Base-by-base conservation (phyloP, 2,329 filamentous ascomycete species). In the Neopestalotiopsis sp. region DNA sequence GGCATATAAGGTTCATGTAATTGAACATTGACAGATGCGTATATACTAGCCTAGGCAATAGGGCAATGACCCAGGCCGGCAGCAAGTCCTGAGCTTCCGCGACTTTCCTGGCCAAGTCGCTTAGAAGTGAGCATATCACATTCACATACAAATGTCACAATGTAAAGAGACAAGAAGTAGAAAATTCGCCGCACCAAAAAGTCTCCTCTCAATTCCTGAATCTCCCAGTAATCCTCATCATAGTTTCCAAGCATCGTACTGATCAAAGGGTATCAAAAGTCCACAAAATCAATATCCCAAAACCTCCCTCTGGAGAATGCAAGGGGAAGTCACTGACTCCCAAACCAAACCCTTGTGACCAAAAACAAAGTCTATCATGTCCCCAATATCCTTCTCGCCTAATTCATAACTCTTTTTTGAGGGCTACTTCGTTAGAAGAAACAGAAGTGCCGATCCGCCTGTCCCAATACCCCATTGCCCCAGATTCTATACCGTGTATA, bases 401-500 rank as follows among this genome's bases (percentile, higher is more conserved):
- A 40, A 40, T 20, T 20, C n/a, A 4, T 32, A 52, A 52, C 45
- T 52, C n/a, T 52, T 24, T 20, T 52, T 52, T 52, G n/a, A 24
- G 4, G 17, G 45, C 45, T n/a, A n/a, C 45, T 52, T 52, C 20
- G n/a, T 9, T 52, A n/a, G 45, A n/a, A n/a, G 45, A 52, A n/a
- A 49, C 42, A 17, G 17, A 52, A 52, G 45, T 52, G n/a, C 45
- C 45, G n/a, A n/a, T 9, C 45, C 45, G 17, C 9, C 45, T 17
- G n/a, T 52, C 32, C 59, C 17, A 13, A 28, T 20, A 17, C 4
- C 59, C 59, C n/a, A 6, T 34, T 20, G n/a, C 59, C 59, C 57
- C 24, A 30, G 13, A 62, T 34, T 52, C 42, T 49, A 17, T 56
- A 32, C 66, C 66, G 56, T 32, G 56, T 67, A 38, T 67, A 67